A percentile compares a stretch with the other conserved stretches of the same genome.
phyloP scores from a whole-genome alignment of 2,329 filamentous ascomycete species.

The Neopestalotiopsis sp. region DNA sequence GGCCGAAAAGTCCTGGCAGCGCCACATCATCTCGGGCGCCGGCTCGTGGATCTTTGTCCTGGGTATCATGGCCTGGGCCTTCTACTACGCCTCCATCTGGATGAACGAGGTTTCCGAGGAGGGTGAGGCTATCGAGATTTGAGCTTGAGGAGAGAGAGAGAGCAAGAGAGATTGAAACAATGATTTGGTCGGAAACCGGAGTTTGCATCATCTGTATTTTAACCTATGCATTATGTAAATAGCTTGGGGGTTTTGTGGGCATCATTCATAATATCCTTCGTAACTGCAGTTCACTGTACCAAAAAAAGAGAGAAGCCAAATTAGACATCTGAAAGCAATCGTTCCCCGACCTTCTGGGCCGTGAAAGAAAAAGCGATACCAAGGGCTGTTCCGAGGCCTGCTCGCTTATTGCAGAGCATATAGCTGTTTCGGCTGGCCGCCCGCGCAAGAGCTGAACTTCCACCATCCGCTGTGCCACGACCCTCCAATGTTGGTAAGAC shows the following conservation, averaged over 20 bases:
- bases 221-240: constrained; percentile 10
- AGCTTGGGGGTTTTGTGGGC: not conserved
- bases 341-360: not conserved
- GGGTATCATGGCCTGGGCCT: constrained; percentile 27
- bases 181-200: not conserved
- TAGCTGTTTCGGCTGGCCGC: constrained; percentile 58
- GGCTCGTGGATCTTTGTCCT: constrained; percentile 36
- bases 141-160: not conserved
- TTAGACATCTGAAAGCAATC: not conserved
- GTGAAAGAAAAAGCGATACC: not conserved
- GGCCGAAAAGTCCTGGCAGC: constrained; percentile 32
- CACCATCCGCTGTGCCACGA: constrained; percentile 63
- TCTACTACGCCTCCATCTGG: constrained; percentile 20
- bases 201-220: constrained; percentile 9
- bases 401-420: constrained; percentile 49
- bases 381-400: not conserved
- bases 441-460: constrained; percentile 68
- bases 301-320: not conserved
- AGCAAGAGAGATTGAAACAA: not conserved
- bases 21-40: constrained; percentile 33
- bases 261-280: constrained; percentile 17
- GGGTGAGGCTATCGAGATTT: constrained; percentile 2
- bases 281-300: constrained; percentile 8
- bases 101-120: constrained; percentile 9
- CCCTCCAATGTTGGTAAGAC: constrained; percentile 62